Evolutionary conservation across 2,329 filamentous ascomycete species (phyloP), one percentile per base, ranked within the genome.

Genomic region (Arthrobotrys sphaeroides): DNA sequence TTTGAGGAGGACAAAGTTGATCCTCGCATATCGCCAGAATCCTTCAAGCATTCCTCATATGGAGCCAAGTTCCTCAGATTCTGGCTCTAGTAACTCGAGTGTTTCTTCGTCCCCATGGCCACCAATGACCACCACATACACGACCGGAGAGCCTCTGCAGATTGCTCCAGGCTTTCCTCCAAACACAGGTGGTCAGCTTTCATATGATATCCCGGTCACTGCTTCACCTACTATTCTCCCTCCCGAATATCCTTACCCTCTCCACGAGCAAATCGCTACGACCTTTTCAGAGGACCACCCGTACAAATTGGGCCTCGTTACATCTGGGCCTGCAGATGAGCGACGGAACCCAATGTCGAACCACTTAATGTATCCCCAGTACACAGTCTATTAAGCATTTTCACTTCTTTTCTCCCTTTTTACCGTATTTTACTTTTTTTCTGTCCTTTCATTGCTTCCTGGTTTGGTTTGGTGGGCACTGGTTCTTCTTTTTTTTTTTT

Each of bases 241-340:
- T 51, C 64, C 72, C 43, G 72, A 75, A 26, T 75, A 75, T 26
- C 47, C 72, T 10, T 75, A 75, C 33, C 24, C 64, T 24, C 64
- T 75, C 20, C 65, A 75, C 18, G 72, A 75, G 12, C 72, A 75
- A 47, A 75, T 75, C 40, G 64, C 72, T 22, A 69, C 64, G 5
- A 69, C 62, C 38, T 75, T 69, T 28, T 64, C 72, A 49, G 72
- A 75, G 22, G 72, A 75, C 5, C 72, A 75, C 20, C 72, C 69
- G 40, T 75, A 75, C 64, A 75, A 75, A 36, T 59, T 75, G 28
- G 60, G 53, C 20, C 57, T 75, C 4, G 72, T 60, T 2, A 69
- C 72, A 1, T 68, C 72, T 64, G 64, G 57, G 12, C 72, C 72
- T n/a, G 38, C 7, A 3, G 64, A 75, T 16, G 64, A 69, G 26